These are phyloP conservation scores for Trametes sanguinea DNA, from an alignment of 768 basidiomycete species.

Conservation along the genomic window DNA sequence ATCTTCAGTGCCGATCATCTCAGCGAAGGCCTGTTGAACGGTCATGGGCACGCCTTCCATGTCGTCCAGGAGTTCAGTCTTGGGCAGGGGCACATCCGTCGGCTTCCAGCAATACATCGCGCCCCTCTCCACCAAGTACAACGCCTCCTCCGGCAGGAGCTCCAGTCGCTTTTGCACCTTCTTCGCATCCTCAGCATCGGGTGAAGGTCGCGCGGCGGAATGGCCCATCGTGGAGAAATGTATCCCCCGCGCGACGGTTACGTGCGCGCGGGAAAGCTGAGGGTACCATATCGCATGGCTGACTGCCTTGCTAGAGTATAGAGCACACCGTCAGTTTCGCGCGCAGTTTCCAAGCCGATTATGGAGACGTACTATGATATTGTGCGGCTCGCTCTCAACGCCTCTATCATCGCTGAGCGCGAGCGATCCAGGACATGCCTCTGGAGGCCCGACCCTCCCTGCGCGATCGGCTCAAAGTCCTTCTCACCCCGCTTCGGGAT, in stretches of 20 bases:
- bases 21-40: slow-evolving; percentile 86
- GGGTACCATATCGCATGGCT: slow-evolving; percentile 86
- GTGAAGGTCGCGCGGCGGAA: slow-evolving; percentile 58
- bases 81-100: slow-evolving; percentile 26
- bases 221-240: slow-evolving; percentile 83
- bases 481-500: slow-evolving; percentile 98
- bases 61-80: slow-evolving; percentile 33
- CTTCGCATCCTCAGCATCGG: slow-evolving; percentile 31
- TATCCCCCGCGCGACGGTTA: slow-evolving; percentile 77
- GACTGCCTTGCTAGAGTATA: slow-evolving; percentile 59
- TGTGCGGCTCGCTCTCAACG: slow-evolving; percentile 70
- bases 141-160: slow-evolving; percentile 90
- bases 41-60: slow-evolving; percentile 74
- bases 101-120: slow-evolving; percentile 83
- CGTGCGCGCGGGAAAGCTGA: slow-evolving; percentile 59
- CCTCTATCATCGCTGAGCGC: slow-evolving; percentile 84
- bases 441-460: slow-evolving; percentile 73
- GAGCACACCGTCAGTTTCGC: not conserved
- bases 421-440: slow-evolving; percentile 78
- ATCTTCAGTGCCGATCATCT: slow-evolving; percentile 80
- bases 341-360: not conserved
- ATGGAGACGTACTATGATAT: slow-evolving; percentile 63
- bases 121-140: slow-evolving; percentile 92
- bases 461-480: slow-evolving; percentile 84
- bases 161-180: slow-evolving; percentile 71